phyloP scores from a whole-genome alignment of 2,329 filamentous ascomycete species.

The Cercospora citrullina region DNA sequence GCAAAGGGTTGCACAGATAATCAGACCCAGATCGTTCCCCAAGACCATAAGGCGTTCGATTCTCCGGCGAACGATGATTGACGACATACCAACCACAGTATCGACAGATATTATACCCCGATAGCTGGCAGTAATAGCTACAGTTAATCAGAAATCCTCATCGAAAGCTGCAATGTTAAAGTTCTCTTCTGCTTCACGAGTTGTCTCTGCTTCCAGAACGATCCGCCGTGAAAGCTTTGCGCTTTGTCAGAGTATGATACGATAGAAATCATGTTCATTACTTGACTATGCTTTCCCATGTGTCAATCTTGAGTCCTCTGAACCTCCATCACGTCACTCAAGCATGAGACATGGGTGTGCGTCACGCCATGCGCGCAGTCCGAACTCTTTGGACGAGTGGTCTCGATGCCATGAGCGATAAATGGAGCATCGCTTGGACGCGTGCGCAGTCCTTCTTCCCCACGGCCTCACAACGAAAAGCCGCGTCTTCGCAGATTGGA shows the following conservation, averaged over 20 bases:
- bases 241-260: neutral
- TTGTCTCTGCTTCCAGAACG: neutral
- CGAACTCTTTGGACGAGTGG: no score
- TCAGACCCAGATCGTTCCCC: neutral
- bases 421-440: no score
- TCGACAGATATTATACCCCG: conserved; percentile 6
- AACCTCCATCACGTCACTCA: neutral
- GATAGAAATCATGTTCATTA: neutral
- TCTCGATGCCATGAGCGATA: no score
- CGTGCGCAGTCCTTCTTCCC: neutral
- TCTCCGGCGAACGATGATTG: conserved; percentile 13
- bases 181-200: neutral
- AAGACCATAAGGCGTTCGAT: conserved; percentile 3
- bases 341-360: neutral
- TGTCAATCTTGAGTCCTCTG: neutral
- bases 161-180: neutral
- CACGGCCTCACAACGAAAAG: neutral
- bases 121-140: neutral
- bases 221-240: neutral
- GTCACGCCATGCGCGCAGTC: neutral
- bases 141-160: neutral
- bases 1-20: neutral
- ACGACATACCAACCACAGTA: conserved; percentile 8
- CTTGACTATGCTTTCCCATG: neutral
- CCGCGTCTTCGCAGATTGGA: neutral